These are phyloP conservation scores for Fusarium dimerum DNA, from an alignment of 2,329 filamentous ascomycete species.

Conservation along the genomic window DNA sequence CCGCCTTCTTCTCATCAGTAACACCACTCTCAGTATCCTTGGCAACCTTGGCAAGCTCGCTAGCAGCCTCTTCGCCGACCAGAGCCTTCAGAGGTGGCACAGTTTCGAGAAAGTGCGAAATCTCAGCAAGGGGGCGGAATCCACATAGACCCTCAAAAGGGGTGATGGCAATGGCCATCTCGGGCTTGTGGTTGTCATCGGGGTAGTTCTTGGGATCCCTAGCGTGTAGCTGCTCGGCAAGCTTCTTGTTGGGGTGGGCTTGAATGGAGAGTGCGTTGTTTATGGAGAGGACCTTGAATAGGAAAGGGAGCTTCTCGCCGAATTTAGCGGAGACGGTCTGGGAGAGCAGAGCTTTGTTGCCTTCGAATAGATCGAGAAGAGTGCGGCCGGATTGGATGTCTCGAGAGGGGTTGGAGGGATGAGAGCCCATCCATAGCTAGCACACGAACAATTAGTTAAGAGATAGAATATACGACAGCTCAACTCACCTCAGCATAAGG, in stretches of 20 bases:
- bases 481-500: slow-evolving; percentile 84
- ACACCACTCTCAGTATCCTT: slow-evolving; percentile 42
- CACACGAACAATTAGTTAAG: slow-evolving; percentile 1
- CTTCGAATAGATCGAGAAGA: slow-evolving; percentile 82
- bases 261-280: slow-evolving; percentile 96
- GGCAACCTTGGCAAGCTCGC: slow-evolving; percentile 54
- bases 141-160: slow-evolving; percentile 95
- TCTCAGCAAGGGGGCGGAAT: slow-evolving; percentile 85
- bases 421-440: slow-evolving; percentile 98
- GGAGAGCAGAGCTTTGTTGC: slow-evolving; percentile 83
- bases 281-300: slow-evolving; percentile 97
- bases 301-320: slow-evolving; percentile 82
- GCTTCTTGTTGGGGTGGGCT: slow-evolving; percentile 93
- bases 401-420: slow-evolving; percentile 92
- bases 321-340: slow-evolving; percentile 72
- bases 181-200: slow-evolving; percentile 99
- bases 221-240: slow-evolving; percentile 81
- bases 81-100: slow-evolving; percentile 61
- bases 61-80: slow-evolving; percentile 65
- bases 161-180: slow-evolving; percentile 98
- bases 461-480: background rate
- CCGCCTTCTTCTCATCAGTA: slow-evolving; percentile 70
- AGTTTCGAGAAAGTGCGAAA: slow-evolving; percentile 75
- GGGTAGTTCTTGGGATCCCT: slow-evolving; percentile 93
- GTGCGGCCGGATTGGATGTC: slow-evolving; percentile 82